Evolutionary conservation across 2,329 filamentous ascomycete species (phyloP).

Genomic region (Exophiala spinifera): DNA sequence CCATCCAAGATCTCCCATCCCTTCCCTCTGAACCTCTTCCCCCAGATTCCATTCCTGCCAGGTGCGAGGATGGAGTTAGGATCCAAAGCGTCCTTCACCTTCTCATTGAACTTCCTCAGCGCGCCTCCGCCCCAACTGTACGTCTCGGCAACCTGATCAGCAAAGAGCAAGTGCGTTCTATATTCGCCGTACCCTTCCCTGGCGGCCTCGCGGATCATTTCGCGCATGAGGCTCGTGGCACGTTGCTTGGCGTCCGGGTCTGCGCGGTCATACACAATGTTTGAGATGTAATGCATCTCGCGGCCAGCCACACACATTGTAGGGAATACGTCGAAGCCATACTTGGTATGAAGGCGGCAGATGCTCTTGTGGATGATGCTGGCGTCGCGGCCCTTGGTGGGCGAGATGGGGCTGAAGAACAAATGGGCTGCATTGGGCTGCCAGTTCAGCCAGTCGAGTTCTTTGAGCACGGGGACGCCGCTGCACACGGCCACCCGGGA

Average conservation of each 20-base stretch:
- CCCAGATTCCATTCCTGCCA: slow-evolving; percentile 48
- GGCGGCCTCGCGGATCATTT: slow-evolving; percentile 40
- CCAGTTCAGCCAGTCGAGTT: no score
- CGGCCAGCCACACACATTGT: slow-evolving; percentile 29
- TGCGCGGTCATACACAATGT: slow-evolving; percentile 35
- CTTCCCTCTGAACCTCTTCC: slow-evolving; percentile 12
- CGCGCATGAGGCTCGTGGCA: slow-evolving; percentile 33
- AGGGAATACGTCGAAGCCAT: slow-evolving; percentile 27
- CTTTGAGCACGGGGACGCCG: slow-evolving; percentile 31
- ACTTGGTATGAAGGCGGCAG: slow-evolving; percentile 26
- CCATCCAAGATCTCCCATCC: slow-evolving; percentile 25
- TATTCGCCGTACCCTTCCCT: slow-evolving; percentile 47
- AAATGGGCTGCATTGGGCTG: no score
- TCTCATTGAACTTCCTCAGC: slow-evolving; percentile 44
- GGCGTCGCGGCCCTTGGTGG: slow-evolving; percentile 35
- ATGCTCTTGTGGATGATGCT: slow-evolving; percentile 30
- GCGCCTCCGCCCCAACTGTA: slow-evolving; percentile 44
- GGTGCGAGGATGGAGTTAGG: slow-evolving; percentile 48
- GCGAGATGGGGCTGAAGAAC: slow-evolving; percentile 38
- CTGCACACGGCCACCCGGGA: slow-evolving; percentile 31
- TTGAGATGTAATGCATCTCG: slow-evolving; percentile 37
- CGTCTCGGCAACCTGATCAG: slow-evolving; percentile 46
- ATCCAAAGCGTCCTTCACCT: slow-evolving; percentile 48
- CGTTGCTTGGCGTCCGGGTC: slow-evolving; percentile 28
- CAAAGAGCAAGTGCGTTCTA: slow-evolving; percentile 46